A percentile compares a stretch with the other conserved stretches of the same genome.
These are phyloP conservation scores for Macrophomina tecta DNA, from an alignment of 2,329 filamentous ascomycete genomes.

Conservation along the genomic window DNA sequence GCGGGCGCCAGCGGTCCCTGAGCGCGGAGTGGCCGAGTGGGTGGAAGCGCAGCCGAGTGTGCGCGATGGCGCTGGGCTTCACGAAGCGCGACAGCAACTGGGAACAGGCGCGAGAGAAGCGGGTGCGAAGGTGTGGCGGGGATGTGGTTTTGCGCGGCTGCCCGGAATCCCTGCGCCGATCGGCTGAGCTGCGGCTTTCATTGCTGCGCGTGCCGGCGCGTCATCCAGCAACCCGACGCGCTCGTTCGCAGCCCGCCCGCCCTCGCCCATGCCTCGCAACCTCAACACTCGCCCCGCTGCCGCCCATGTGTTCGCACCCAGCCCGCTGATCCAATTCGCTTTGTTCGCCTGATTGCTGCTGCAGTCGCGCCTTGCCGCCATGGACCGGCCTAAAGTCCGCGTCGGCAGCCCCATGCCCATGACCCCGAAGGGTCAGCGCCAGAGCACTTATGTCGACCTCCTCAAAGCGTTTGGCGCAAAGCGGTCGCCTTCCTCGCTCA, in stretches of 20 bases:
- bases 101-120: neutral
- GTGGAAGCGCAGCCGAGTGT: too few relatives aligned
- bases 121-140: neutral
- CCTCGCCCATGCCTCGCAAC: neutral
- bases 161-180: conserved; percentile 5
- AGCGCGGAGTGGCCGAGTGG: too few relatives aligned
- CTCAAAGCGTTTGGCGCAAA: conserved; percentile 34
- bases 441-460: neutral
- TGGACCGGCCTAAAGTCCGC: conserved; percentile 32
- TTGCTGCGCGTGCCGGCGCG: neutral
- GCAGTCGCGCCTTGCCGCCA: conserved; percentile 18
- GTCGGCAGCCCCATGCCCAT: neutral
- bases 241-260: neutral
- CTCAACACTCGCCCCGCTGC: neutral
- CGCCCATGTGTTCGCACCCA: neutral
- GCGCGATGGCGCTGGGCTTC: too few relatives aligned
- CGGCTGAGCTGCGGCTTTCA: neutral
- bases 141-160: conserved; percentile 4
- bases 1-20: neutral
- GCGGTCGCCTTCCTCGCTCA: conserved; percentile 40
- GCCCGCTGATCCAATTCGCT: neutral
- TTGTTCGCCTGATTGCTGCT: too few relatives aligned
- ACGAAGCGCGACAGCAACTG: neutral
- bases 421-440: neutral
- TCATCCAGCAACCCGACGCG: neutral